phyloP scores from a whole-genome alignment of 768 basidiomycete species.

The Naganishia vishniacii region DNA sequence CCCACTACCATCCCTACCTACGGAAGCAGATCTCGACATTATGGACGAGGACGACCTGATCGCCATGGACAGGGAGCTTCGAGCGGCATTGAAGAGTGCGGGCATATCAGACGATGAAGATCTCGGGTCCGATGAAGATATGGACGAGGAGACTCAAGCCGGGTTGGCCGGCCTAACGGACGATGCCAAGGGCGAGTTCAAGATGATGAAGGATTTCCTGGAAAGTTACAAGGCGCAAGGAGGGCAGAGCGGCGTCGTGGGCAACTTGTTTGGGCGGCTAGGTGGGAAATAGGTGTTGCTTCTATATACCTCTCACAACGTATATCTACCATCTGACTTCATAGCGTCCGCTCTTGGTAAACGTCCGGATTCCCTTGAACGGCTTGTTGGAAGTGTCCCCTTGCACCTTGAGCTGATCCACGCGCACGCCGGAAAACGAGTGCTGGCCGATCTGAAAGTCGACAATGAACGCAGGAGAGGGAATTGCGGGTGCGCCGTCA shows the following conservation, averaged over 20 bases:
- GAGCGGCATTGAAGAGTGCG: constrained; percentile 56
- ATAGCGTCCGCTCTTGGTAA: constrained; percentile 58
- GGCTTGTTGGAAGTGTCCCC: constrained; percentile 78
- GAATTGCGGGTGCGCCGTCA: constrained; percentile 54
- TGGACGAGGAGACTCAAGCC: constrained; percentile 41
- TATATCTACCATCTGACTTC: constrained; percentile 60
- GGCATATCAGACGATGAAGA: constrained; percentile 57
- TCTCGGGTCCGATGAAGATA: constrained; percentile 50
- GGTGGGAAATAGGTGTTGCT: constrained; percentile 56
- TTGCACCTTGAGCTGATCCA: constrained; percentile 71
- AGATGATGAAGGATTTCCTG: constrained; percentile 90
- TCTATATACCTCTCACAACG: too few relatives aligned
- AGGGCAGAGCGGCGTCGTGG: constrained; percentile 83
- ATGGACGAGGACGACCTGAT: constrained; percentile 63
- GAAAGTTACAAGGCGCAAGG: constrained; percentile 91
- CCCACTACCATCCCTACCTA: constrained; percentile 43
- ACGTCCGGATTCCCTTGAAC: constrained; percentile 79
- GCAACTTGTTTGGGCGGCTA: constrained; percentile 78
- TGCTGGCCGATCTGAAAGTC: constrained; percentile 65
- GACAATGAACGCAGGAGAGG: constrained; percentile 69
- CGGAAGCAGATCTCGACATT: constrained; percentile 53
- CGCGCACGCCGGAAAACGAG: constrained; percentile 72
- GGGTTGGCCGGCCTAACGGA: constrained; percentile 34
- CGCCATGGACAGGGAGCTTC: constrained; percentile 84
- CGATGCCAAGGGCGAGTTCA: constrained; percentile 60